Conservation (phyloP, 2,329 filamentous ascomycete genomes). For the Epichloe gansuensis region DNA sequence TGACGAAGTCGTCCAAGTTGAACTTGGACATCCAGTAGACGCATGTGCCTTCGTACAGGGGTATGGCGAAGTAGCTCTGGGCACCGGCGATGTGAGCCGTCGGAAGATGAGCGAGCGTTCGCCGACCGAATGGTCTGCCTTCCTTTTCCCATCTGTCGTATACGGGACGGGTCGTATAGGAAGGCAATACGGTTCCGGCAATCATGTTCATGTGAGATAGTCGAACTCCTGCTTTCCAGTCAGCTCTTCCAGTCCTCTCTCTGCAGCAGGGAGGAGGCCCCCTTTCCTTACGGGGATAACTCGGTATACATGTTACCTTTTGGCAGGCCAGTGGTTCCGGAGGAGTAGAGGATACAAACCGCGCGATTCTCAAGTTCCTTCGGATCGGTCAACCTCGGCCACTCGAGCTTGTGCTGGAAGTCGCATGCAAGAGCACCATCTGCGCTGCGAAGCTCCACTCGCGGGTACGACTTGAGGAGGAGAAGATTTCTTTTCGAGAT, state of each 20-base stretch:
- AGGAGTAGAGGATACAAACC: slow-evolving; percentile 34
- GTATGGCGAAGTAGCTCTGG: slow-evolving; percentile 30
- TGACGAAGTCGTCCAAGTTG: slow-evolving; percentile 42
- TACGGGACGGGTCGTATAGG: slow-evolving; percentile 18
- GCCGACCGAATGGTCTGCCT: slow-evolving; percentile 16
- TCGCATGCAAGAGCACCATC: slow-evolving; percentile 14
- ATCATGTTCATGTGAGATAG: slow-evolving; percentile 35
- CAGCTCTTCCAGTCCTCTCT: neutral
- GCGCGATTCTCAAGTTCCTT: slow-evolving; percentile 28
- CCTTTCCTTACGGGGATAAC: no score
- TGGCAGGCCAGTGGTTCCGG: slow-evolving; percentile 35
- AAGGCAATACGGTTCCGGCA: slow-evolving; percentile 20
- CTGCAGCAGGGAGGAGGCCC: no score
- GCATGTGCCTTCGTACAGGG: slow-evolving; percentile 29
- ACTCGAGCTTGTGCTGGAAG: slow-evolving; percentile 30
- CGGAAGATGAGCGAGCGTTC: slow-evolving; percentile 31
- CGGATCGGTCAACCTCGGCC: slow-evolving; percentile 41
- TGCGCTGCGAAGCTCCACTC: slow-evolving; percentile 15
- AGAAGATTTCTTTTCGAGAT: slow-evolving; percentile 35
- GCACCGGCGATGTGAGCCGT: slow-evolving; percentile 35
- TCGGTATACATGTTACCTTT: slow-evolving; percentile 21
- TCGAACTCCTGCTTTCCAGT: slow-evolving; percentile 20
- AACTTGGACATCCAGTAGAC: slow-evolving; percentile 54
- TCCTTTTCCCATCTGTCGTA: slow-evolving; percentile 15
- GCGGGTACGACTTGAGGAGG: slow-evolving; percentile 30